Base-by-base conservation (phyloP, 768 basidiomycete species). In the Trametes punicea region DNA sequence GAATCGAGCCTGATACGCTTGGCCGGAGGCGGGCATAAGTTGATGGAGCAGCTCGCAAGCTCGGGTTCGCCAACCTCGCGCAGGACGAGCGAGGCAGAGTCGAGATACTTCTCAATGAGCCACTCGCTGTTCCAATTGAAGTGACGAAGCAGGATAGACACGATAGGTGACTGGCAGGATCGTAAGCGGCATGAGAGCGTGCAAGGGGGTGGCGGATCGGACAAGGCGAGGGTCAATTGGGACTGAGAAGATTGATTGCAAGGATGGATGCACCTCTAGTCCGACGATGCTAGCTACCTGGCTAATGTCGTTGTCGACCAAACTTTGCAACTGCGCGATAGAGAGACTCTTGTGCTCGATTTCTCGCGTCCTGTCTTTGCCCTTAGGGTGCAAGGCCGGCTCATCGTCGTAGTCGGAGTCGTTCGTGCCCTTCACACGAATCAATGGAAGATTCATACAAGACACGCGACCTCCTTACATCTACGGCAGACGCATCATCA, bases 41-140 rank as follows among this genome's bases (percentile, higher is more conserved):
- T 62, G 27, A 39, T 15, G 7, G 20, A 10, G 51, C 29, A 36
- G 42, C 55, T 51, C 46, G 56, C 61, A 38, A 82, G 67, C 70
- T 48, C 55, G 25, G 69, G 70, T 51, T 72, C 79, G 34, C 68
- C 68, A 36, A 59, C 65, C 5, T 63, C 62, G 21, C 52, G 45
- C 4, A 88, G 81, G n/a, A 93, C 81, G n/a, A 73, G 71, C 18
- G 82, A 75, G 1, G 90, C 82, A 53, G 90, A 88, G 63, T 98
- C 96, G 92, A 97, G 95, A 73, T 90, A 98, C 69, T 88, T 87
- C 73, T 98, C 96, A 63, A 94, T 91, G 27, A 99, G 81, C 41
- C 87, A 85, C 69, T 99, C 97, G 66, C 88, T 92, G 77, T 98
- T 98, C 97, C 97, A 99, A 51, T 80, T 78, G 77, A 87, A 83